Base-by-base conservation (phyloP, 2,329 filamentous ascomycete species). In the Neofusicoccum sp. region DNA sequence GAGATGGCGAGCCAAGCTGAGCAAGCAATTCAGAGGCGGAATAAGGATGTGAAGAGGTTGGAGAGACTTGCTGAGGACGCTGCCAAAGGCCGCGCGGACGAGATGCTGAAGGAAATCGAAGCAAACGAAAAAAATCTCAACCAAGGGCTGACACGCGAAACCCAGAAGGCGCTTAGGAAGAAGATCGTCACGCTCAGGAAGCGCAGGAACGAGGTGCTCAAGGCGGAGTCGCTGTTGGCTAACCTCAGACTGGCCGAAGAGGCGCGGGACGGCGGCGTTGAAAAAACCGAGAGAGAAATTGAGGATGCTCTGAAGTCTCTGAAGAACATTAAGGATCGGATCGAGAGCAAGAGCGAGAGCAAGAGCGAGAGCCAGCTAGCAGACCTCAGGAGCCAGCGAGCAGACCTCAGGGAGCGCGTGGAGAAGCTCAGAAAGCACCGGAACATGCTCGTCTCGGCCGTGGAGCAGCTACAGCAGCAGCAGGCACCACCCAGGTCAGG, bases 201-300 rank as follows among this genome's bases (percentile, higher is more conserved):
- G n/a, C n/a, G n/a, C n/a, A n/a, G n/a, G n/a, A n/a, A n/a, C n/a
- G n/a, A n/a, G n/a, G n/a, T n/a, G n/a, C n/a, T n/a, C n/a, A n/a
- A n/a, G n/a, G n/a, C n/a, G n/a, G n/a, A n/a, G n/a, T n/a, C n/a
- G n/a, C n/a, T n/a, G n/a, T n/a, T n/a, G n/a, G n/a, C n/a, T n/a
- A n/a, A n/a, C n/a, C n/a, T n/a, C n/a, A n/a, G n/a, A n/a, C n/a
- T n/a, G n/a, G n/a, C n/a, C n/a, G n/a, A n/a, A n/a, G 66, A 61
- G 36, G 54, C 72, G 64, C 64, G 69, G 56, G 68, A 67, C 63
- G 68, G 22, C 9, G 59, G 59, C 50, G 59, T 41, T 4, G 41
- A 62, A 31, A 29, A 29, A 22, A 29, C 41, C 3, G 29, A n/a
- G 4, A 6, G 22, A 22, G 11, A 41, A 31, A 54, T 54, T 22